A percentile compares a stretch with the other conserved stretches of the same genome.
phyloP scores from a whole-genome alignment of 2,329 filamentous ascomycete species.

The Fusarium setosum region DNA sequence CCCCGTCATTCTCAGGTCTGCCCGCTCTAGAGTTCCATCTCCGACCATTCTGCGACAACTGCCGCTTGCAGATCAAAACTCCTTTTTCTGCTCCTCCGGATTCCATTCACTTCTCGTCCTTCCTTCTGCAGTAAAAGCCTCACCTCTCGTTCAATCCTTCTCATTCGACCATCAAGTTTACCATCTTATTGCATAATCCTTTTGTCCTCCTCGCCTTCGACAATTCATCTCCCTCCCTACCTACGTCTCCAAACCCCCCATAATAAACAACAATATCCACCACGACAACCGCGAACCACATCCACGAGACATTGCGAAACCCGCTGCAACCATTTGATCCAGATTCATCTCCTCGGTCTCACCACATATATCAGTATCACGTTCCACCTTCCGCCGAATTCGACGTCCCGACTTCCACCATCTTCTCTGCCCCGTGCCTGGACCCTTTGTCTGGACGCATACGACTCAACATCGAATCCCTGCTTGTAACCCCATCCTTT shows the following conservation, averaged over 20 bases:
- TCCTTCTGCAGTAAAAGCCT: constrained; percentile 15
- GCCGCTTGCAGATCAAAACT: constrained; percentile 33
- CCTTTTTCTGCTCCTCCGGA: too few relatives aligned
- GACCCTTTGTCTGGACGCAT: constrained; percentile 16
- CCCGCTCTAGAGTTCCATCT: neutral
- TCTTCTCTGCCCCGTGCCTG: constrained; percentile 22
- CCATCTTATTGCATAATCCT: constrained; percentile 7
- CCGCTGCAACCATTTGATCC: constrained; percentile 8
- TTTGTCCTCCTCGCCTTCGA: neutral
- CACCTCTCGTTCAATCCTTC: constrained; percentile 13
- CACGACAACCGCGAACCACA: constrained; percentile 3
- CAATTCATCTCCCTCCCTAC: neutral
- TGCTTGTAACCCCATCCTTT: constrained; percentile 36
- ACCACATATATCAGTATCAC: constrained; percentile 20
- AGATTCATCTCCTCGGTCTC: constrained; percentile 31
- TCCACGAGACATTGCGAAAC: constrained; percentile 4
- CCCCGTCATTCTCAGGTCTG: constrained; percentile 9
- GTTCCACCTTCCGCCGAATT: constrained; percentile 15
- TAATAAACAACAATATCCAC: constrained; percentile 25
- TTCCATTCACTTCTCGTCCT: constrained; percentile 9
- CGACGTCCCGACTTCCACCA: constrained; percentile 16
- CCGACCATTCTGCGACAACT: constrained; percentile 31
- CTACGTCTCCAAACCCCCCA: neutral
- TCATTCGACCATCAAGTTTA: constrained; percentile 8
- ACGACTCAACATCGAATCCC: constrained; percentile 34